phyloP scores from a whole-genome alignment of 2,329 filamentous ascomycete genomes.

The Trichoderma arundinaceum region DNA sequence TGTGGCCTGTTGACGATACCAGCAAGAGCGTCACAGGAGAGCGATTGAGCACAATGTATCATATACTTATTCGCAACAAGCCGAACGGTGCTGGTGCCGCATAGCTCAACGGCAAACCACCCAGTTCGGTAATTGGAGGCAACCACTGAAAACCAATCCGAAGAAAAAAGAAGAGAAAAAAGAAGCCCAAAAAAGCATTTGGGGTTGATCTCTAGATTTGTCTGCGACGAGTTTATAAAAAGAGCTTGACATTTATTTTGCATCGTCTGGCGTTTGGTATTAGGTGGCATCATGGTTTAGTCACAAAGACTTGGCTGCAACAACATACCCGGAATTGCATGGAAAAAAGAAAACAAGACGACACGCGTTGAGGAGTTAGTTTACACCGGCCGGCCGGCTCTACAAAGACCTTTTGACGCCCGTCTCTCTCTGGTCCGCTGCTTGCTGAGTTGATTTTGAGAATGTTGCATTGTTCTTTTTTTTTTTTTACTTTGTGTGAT shows the following conservation, averaged over 20 bases:
- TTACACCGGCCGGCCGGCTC: conserved; percentile 31
- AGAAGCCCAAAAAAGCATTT: background rate
- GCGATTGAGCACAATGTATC: conserved; percentile 53
- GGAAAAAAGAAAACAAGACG: conserved; percentile 33
- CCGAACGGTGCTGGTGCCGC: conserved; percentile 39
- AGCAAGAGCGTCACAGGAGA: conserved; percentile 52
- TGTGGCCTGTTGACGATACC: conserved; percentile 55
- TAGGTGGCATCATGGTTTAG: conserved; percentile 35
- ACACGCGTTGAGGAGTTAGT: conserved; percentile 36
- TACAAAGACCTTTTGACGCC: conserved; percentile 20
- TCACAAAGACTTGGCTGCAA: conserved; percentile 36
- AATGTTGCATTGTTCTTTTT: conserved; percentile 20
- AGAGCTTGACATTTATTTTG: conserved; percentile 36
- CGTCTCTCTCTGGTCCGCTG: background rate
- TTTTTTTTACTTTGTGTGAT: conserved; percentile 15
- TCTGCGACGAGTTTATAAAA: conserved; percentile 31
- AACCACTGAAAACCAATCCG: background rate
- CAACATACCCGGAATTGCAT: conserved; percentile 42
- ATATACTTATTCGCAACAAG: conserved; percentile 46
- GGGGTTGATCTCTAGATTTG: conserved; percentile 24
- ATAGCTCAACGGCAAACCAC: conserved; percentile 44
- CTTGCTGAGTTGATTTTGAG: conserved; percentile 25
- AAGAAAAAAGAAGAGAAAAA: background rate
- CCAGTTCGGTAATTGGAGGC: conserved; percentile 27
- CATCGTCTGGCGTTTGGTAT: conserved; percentile 39